phyloP scores from a whole-genome alignment of 1,284 basidiomycete species.

The Malassezia equina region DNA sequence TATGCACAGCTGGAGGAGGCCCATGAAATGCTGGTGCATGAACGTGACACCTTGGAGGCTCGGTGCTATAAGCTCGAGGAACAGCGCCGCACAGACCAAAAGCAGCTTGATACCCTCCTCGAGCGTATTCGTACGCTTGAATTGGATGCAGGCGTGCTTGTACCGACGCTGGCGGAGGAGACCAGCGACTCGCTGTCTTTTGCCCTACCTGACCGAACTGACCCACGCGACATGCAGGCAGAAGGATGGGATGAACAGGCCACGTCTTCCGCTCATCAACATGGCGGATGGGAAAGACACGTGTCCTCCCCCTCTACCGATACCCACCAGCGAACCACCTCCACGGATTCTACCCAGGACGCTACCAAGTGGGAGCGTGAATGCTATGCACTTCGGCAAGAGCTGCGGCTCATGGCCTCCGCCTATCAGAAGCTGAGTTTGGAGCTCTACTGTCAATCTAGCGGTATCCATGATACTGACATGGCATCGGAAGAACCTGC shows the following conservation, averaged over 20 bases:
- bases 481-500: not conserved
- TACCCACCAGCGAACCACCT: too few species aligned
- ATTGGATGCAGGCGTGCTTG: not conserved
- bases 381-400: conserved; percentile 10
- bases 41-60: not conserved
- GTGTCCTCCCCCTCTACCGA: too few species aligned
- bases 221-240: too few species aligned
- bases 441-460: conserved; percentile 3
- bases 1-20: not conserved
- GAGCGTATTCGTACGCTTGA: not conserved
- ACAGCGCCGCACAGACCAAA: not conserved
- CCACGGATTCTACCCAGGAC: too few species aligned
- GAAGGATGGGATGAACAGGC: too few species aligned
- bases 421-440: conserved; percentile 12
- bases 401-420: conserved; percentile 13
- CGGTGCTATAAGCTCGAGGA: not conserved
- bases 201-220: too few species aligned
- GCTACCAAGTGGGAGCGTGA: too few species aligned
- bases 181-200: not conserved
- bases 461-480: not conserved
- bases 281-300: too few species aligned
- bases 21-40: not conserved
- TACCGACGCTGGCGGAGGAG: not conserved
- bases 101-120: not conserved
- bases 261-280: too few species aligned